Base-by-base conservation (phyloP, 345 rosid species). In the Corchorus capsularis region DNA sequence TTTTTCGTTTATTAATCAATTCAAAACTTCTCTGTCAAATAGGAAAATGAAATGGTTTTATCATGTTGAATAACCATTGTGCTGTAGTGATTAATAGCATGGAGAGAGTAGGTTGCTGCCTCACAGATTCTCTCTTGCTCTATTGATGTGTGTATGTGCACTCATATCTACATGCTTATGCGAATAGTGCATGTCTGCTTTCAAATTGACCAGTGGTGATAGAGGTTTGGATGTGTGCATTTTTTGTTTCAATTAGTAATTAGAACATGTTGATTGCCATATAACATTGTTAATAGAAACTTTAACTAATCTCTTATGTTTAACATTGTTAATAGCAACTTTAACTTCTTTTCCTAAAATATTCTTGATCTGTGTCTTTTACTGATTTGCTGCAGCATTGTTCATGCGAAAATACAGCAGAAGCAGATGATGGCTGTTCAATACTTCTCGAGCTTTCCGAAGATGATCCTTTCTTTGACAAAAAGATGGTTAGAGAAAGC, bases 401-500 rank as follows among this genome's bases (percentile, higher is more conserved):
- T 77, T 78, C 82, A 62, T 79, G 75, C 19, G 65, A 55, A 66
- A 80, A 69, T 20, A 68, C 71, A 56, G 57, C 74, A 22, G 82
- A 74, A 79, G 82, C 63, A 37, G 83, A 52, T 71, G 82, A 76
- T 71, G 79, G 79, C 19, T 83, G 47, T 78, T 66, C 79, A 16
- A 34, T 91, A 34, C 80, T 82, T 77, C 79, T 94, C 75, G 85
- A 88, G 79, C 89, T 94, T 39, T 41, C 86, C 43, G 66, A 84
- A 79, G 77, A 68, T 81, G 97, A 88, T 77, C 89, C 91, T 14
- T 72, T 88, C 57, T 87, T 83, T 78, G 82, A 83, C 73, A 80
- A 87, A 69, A 92, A 92, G 86, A 87, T 89, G 95, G 94, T 92
- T 43, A 81, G 84, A 66, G 20, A 41, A 37, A 32, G 54, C 19